A percentile compares a stretch with the other conserved stretches of the same genome.
These are phyloP conservation scores for Clavariopsis aquatica DNA, from an alignment of 495 filamentous ascomycete genomes.

Conservation along the genomic window DNA sequence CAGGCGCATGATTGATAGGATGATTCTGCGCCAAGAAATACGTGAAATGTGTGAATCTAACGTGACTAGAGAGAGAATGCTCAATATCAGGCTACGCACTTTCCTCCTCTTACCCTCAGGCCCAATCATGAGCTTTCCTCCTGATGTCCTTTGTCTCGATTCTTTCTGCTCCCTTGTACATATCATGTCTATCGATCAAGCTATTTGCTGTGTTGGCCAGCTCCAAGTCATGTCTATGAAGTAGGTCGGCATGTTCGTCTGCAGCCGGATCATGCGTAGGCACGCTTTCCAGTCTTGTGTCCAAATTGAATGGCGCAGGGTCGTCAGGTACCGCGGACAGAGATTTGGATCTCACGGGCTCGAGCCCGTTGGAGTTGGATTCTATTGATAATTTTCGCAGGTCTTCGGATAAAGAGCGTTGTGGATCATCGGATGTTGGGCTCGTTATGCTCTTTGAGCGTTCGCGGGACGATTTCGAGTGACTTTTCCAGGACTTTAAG, in stretches of 20 bases:
- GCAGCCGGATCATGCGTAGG: slow-evolving; percentile 1
- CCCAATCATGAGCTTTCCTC: slow-evolving; percentile 15
- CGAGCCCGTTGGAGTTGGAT: not conserved
- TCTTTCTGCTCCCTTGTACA: slow-evolving; percentile 23
- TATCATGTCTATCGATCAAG: slow-evolving; percentile 31
- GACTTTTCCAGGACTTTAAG: slow-evolving; percentile 18
- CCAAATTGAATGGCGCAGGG: slow-evolving; percentile 14
- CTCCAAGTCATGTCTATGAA: not conserved
- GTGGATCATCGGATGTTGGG: slow-evolving; percentile 1
- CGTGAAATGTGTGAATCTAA: no score
- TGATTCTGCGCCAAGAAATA: no score
- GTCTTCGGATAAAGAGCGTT: slow-evolving; percentile 27
- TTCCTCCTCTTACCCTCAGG: not conserved
- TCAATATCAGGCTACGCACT: no score
- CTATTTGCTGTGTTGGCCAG: slow-evolving; percentile 29
- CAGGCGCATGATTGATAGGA: no score
- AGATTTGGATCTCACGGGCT: slow-evolving; percentile 29
- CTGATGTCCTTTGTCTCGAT: slow-evolving; percentile 36
- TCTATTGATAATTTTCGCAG: not conserved
- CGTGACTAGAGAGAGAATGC: no score
- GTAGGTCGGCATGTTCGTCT: not conserved
- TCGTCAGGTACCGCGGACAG: slow-evolving; percentile 32
- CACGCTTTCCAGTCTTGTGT: slow-evolving; percentile 3
- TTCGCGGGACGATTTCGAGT: slow-evolving; percentile 4
- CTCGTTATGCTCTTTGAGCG: slow-evolving; percentile 15